Percentiles rank a stretch among this genome's conserved stretches.
Conservation (phyloP, 495 filamentous ascomycete species). For the Podospora anserina region DNA sequence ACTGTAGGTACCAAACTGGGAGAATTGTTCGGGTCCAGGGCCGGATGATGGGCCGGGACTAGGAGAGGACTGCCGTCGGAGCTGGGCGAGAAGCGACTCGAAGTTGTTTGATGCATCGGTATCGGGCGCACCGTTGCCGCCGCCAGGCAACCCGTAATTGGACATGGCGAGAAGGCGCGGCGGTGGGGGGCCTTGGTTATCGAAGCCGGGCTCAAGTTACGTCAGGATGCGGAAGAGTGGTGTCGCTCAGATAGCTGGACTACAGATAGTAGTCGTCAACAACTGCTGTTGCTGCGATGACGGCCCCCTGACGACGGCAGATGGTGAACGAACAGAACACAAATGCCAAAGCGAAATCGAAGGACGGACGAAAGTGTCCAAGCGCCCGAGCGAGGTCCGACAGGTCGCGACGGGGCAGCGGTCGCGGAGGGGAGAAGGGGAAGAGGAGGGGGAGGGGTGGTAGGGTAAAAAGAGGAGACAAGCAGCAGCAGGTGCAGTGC, state of each 20-base stretch:
- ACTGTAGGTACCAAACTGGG: slow-evolving; percentile 33
- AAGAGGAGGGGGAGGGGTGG: neutral
- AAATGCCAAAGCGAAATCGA: neutral
- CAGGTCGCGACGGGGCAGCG: neutral
- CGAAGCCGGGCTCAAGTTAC: neutral
- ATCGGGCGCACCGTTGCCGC: slow-evolving; percentile 27
- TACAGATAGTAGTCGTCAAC: neutral
- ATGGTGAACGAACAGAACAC: neutral
- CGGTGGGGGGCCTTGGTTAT: neutral
- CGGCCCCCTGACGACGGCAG: slow-evolving; percentile 10
- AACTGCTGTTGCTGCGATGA: slow-evolving; percentile 7
- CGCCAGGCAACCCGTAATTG: slow-evolving; percentile 43
- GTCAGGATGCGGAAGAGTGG: neutral
- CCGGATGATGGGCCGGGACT: slow-evolving; percentile 24
- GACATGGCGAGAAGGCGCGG: slow-evolving; percentile 34
- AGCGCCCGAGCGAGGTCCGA: neutral
- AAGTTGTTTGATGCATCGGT: slow-evolving; percentile 26
- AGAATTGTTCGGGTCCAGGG: slow-evolving; percentile 23
- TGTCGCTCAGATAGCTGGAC: neutral
- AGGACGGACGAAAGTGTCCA: neutral
- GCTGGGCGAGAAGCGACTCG: slow-evolving; percentile 38
- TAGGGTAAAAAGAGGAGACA: neutral
- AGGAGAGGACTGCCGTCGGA: slow-evolving; percentile 35
- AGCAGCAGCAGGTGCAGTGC: neutral
- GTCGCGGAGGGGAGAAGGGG: neutral